Evolutionary conservation across 129 eudicot species (phyloP).

Genomic region (Lonicera japonica): DNA sequence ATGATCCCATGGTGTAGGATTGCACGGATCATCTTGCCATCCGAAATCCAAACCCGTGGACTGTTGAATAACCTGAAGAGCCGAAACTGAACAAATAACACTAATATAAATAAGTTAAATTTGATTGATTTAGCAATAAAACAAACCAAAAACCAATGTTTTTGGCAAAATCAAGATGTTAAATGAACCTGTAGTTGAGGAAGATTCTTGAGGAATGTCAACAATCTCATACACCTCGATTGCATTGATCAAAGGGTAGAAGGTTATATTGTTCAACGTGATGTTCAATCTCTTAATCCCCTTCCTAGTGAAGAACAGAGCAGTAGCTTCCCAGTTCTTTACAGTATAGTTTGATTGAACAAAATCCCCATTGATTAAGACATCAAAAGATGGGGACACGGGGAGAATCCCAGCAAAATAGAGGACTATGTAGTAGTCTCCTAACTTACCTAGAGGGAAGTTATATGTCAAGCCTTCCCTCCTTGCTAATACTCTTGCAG

Average conservation of each 20-base stretch:
- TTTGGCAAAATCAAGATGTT: not conserved
- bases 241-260: constrained; percentile 72
- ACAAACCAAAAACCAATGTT: not conserved
- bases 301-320: constrained; percentile 34
- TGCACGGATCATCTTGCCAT: constrained; percentile 97
- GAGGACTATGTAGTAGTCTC: constrained; percentile 62
- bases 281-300: constrained; percentile 52
- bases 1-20: constrained; percentile 74
- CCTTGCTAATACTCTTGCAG: constrained; percentile 72
- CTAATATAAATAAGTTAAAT: not conserved
- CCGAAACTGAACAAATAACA: constrained; percentile 56
- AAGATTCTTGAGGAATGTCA: constrained; percentile 65
- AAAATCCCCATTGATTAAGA: constrained; percentile 49
- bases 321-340: constrained; percentile 34
- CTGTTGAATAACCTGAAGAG: constrained; percentile 80
- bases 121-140: constrained; percentile 4
- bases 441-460: constrained; percentile 46
- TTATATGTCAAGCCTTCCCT: constrained; percentile 53
- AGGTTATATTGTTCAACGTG: constrained; percentile 52
- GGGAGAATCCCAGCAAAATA: constrained; percentile 91
- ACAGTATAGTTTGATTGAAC: constrained; percentile 70
- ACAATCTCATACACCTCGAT: constrained; percentile 78
- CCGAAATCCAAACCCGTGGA: constrained; percentile 69
- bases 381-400: constrained; percentile 70
- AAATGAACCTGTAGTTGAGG: constrained; percentile 75